Evolutionary conservation across 2,329 filamentous ascomycete species (phyloP).

Genomic region (Colletotrichum sp.): DNA sequence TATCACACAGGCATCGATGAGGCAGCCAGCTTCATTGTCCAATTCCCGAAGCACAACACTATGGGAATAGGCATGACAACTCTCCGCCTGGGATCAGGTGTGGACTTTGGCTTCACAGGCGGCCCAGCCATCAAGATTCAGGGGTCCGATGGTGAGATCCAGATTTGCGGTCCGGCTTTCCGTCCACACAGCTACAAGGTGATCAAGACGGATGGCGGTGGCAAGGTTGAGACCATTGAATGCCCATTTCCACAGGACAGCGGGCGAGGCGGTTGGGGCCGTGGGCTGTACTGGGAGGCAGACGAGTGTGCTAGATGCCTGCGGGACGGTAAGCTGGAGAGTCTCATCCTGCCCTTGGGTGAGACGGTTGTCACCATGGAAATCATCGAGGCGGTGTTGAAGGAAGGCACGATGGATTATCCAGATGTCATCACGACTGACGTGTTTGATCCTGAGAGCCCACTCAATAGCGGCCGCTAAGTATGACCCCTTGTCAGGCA

Average conservation of each 20-base stretch:
- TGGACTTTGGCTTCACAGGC: conserved; percentile 59
- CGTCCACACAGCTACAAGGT: conserved; percentile 69
- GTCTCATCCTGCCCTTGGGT: conserved; percentile 68
- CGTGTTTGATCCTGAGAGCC: conserved; percentile 62
- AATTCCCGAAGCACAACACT: conserved; percentile 70
- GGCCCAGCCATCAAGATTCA: conserved; percentile 80
- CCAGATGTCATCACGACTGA: conserved; percentile 61
- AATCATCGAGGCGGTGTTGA: not conserved
- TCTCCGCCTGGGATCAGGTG: conserved; percentile 65
- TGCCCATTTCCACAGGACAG: conserved; percentile 57
- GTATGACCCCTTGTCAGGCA: not conserved
- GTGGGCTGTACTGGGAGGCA: conserved; percentile 89
- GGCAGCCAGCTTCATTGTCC: conserved; percentile 74
- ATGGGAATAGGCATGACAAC: conserved; percentile 75
- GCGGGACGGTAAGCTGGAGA: conserved; percentile 78
- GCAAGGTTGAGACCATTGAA: conserved; percentile 49
- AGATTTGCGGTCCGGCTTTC: conserved; percentile 68
- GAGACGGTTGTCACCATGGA: conserved; percentile 57
- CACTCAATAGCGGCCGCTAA: conserved; percentile 48
- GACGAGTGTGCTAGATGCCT: conserved; percentile 79
- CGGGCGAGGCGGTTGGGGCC: conserved; percentile 58
- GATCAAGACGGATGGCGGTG: conserved; percentile 55
- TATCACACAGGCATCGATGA: conserved; percentile 79
- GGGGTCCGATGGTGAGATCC: conserved; percentile 78
- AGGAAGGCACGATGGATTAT: conserved; percentile 35